These are phyloP conservation scores for Boletales sp. DNA, from an alignment of 768 basidiomycete species.

Conservation along the genomic window DNA sequence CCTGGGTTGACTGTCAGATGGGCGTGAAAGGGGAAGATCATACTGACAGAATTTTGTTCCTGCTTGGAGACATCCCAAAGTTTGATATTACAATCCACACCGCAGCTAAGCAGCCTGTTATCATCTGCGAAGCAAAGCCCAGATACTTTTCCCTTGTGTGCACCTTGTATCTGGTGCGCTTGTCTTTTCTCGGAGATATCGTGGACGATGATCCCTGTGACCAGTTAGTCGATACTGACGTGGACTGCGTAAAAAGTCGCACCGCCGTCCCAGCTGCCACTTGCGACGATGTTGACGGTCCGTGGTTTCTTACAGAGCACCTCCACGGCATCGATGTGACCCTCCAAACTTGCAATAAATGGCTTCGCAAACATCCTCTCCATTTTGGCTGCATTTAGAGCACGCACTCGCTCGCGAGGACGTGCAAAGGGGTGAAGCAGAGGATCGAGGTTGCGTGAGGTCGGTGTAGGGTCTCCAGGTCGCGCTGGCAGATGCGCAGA, in stretches of 20 bases:
- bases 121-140: slow-evolving; percentile 72
- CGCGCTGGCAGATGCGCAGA: slow-evolving; percentile 68
- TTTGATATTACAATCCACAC: slow-evolving; percentile 79
- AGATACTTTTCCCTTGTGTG: slow-evolving; percentile 84
- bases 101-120: slow-evolving; percentile 69
- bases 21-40: background rate
- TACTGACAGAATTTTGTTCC: slow-evolving; percentile 39
- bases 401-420: slow-evolving; percentile 89
- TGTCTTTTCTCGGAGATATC: slow-evolving; percentile 61
- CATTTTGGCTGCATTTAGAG: slow-evolving; percentile 94
- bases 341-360: slow-evolving; percentile 85
- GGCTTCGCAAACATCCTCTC: slow-evolving; percentile 98
- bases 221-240: background rate
- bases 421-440: slow-evolving; percentile 94
- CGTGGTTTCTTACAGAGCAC: slow-evolving; percentile 69
- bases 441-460: slow-evolving; percentile 89
- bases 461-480: slow-evolving; percentile 82
- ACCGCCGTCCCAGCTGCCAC: slow-evolving; percentile 97
- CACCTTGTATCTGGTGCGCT: slow-evolving; percentile 55
- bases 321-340: slow-evolving; percentile 94
- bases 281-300: slow-evolving; percentile 75
- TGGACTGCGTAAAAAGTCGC: slow-evolving; percentile 27
- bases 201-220: slow-evolving; percentile 79
- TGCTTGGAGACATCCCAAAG: slow-evolving; percentile 59
- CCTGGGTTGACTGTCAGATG: slow-evolving; percentile 14